These are phyloP conservation scores for Macadamia tetraphylla DNA, from an alignment of 164 flowering plant genomes.

Conservation along the genomic window DNA sequence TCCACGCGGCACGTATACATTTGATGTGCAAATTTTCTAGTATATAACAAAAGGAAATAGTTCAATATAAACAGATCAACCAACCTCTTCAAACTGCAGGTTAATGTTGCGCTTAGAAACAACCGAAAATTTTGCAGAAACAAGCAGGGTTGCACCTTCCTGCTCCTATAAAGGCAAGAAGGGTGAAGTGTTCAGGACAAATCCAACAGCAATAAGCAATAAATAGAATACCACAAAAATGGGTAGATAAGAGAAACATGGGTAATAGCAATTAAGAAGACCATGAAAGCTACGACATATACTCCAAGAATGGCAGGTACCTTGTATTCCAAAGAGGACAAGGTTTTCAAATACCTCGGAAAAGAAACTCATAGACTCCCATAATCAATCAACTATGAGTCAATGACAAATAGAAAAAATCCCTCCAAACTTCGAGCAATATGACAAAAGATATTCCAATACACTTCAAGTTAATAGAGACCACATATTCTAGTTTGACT, in stretches of 20 bases:
- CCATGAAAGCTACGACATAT: background rate
- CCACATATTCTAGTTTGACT: too few species aligned
- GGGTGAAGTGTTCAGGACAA: background rate
- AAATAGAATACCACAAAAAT: background rate
- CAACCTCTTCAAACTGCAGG: constrained; percentile 89
- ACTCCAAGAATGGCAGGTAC: too few species aligned
- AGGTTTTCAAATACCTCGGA: background rate
- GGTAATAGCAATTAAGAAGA: background rate
- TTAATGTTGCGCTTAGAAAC: constrained; percentile 75
- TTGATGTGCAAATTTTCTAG: too few species aligned
- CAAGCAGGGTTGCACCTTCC: constrained; percentile 88
- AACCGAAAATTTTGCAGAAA: constrained; percentile 76
- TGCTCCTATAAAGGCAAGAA: constrained; percentile 51
- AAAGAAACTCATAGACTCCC: background rate
- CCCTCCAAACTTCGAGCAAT: too few species aligned
- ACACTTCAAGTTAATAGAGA: too few species aligned
- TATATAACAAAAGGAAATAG: background rate
- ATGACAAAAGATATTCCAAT: too few species aligned
- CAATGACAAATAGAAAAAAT: too few species aligned
- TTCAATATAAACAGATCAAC: constrained; percentile 12
- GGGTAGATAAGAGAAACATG: background rate
- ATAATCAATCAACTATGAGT: background rate
- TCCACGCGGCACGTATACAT: too few species aligned
- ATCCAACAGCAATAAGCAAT: background rate
- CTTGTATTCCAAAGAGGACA: background rate